phyloP scores from a whole-genome alignment of 2,329 filamentous ascomycete species.

The Pezicula rhizophila region DNA sequence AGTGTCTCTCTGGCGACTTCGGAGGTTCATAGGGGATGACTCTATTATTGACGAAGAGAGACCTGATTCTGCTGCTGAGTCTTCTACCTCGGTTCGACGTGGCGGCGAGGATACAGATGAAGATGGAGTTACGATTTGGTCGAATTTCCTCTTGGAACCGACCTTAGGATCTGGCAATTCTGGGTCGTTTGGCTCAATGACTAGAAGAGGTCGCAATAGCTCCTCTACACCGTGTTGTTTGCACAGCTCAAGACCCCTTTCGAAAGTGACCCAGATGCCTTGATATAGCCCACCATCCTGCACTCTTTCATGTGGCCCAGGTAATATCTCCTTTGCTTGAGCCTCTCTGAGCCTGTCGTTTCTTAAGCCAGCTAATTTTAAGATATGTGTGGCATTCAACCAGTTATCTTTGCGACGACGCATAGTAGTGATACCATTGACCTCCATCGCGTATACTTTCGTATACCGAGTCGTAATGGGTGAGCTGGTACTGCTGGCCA shows the following conservation, averaged over 20 bases:
- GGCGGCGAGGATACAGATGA: not conserved
- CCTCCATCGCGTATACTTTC: not conserved
- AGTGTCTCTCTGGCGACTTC: slow-evolving; percentile 1
- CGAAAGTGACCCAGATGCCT: not conserved
- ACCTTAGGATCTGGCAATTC: not conserved
- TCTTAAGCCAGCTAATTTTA: not conserved
- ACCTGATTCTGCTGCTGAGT: slow-evolving; percentile 9
- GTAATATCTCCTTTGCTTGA: not conserved
- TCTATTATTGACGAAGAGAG: not conserved
- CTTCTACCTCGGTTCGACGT: slow-evolving; percentile 5
- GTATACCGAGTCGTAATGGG: not conserved
- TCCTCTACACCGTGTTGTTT: not conserved
- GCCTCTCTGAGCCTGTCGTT: not conserved
- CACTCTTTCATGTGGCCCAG: not conserved
- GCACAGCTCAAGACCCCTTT: not conserved
- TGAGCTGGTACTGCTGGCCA: not conserved
- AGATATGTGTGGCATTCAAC: not conserved
- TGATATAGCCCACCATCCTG: not conserved
- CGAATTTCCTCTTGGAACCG: not conserved
- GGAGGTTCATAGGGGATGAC: slow-evolving; percentile 2
- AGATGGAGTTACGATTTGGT: not conserved
- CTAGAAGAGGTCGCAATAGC: not conserved
- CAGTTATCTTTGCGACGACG: not conserved
- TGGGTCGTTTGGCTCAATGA: not conserved
- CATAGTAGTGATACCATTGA: not conserved